Conservation (phyloP, 306 rosid species). For the Phaseolus lunatus region DNA sequence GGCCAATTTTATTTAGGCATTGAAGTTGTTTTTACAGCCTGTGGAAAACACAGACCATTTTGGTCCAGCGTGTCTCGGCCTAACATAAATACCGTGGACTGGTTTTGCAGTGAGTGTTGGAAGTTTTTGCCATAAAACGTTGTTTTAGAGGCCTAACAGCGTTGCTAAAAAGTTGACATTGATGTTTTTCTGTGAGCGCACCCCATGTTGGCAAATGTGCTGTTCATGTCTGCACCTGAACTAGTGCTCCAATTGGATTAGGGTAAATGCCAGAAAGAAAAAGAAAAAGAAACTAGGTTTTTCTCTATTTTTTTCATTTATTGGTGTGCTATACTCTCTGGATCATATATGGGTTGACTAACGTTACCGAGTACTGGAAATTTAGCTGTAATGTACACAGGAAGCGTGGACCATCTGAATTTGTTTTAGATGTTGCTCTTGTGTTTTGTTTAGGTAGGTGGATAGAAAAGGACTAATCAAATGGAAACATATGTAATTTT, state of each 20-base stretch:
- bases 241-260: not conserved
- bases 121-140: not conserved
- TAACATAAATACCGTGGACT: not conserved
- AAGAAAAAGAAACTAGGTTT: not conserved
- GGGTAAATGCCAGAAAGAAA: not conserved
- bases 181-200: not conserved
- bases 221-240: not conserved
- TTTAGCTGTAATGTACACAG: not conserved
- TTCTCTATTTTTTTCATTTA: not conserved
- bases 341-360: not conserved
- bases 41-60: not conserved
- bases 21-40: not conserved
- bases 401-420: slow-evolving; percentile 24
- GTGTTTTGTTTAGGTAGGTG: slow-evolving; percentile 20
- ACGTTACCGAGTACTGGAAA: not conserved
- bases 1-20: not conserved
- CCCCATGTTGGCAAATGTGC: not conserved
- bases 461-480: not conserved
- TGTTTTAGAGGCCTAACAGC: no score
- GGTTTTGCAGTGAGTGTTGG: not conserved
- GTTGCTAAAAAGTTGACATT: not conserved
- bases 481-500: slow-evolving; percentile 18
- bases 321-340: not conserved
- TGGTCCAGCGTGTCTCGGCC: not conserved
- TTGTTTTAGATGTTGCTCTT: not conserved